These are phyloP conservation scores for Annulohypoxylon moriforme DNA, from an alignment of 495 filamentous ascomycete species.

Conservation along the genomic window DNA sequence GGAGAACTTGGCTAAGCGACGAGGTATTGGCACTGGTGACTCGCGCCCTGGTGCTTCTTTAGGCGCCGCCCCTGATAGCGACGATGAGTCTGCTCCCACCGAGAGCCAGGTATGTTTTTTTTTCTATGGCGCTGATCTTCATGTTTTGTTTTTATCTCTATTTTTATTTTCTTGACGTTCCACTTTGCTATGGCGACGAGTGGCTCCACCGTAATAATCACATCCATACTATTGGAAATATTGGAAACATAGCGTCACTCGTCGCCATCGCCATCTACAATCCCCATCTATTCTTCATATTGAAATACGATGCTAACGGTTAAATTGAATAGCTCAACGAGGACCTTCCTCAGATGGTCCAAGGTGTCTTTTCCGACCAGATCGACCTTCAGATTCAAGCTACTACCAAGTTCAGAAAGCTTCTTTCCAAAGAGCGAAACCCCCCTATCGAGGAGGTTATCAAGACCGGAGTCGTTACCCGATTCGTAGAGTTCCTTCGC, in stretches of 20 bases:
- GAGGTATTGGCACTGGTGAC: constrained; percentile 83
- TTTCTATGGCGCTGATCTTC: not conserved
- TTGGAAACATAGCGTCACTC: not conserved
- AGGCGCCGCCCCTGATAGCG: constrained; percentile 91
- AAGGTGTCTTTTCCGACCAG: constrained; percentile 97
- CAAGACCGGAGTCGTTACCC: constrained; percentile 96
- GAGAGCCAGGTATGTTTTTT: constrained; percentile 92
- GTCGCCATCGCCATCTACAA: constrained; percentile 5
- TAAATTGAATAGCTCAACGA: constrained; percentile 80
- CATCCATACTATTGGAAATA: constrained; percentile 1
- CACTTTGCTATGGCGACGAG: constrained; percentile 23
- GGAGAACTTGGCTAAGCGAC: constrained; percentile 96
- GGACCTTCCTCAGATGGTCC: constrained; percentile 97
- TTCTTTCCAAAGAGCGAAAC: constrained; percentile 98
- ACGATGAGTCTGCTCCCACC: constrained; percentile 93
- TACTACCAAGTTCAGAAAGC: constrained; percentile 99
- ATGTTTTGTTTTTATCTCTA: constrained; percentile 18
- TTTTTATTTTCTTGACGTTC: constrained; percentile 3
- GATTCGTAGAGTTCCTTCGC: constrained; percentile 98
- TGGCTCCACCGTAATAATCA: constrained; percentile 22
- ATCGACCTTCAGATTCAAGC: constrained; percentile 98
- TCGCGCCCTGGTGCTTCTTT: constrained; percentile 87
- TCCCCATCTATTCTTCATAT: constrained; percentile 21
- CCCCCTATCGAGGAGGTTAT: constrained; percentile 99
- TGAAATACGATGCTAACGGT: constrained; percentile 49